Percentiles rank a stretch among this genome's conserved stretches.
Evolutionary conservation across 2,329 filamentous ascomycete genomes (phyloP).

Genomic region (Fusarium domesticum): DNA sequence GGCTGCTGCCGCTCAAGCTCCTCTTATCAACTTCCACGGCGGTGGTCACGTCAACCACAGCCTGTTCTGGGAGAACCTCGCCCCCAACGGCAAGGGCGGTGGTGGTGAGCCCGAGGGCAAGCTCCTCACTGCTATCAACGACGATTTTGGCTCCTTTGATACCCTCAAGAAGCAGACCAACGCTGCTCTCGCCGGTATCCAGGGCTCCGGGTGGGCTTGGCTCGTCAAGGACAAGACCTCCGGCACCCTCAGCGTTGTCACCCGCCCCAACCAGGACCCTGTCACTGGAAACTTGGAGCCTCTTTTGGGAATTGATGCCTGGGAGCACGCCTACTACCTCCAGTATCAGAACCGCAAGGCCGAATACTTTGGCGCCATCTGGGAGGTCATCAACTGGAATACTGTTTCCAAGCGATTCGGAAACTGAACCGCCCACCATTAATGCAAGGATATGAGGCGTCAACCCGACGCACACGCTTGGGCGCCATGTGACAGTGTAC

Average conservation of each 20-base stretch:
- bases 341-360: constrained; percentile 97
- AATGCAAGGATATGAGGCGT: not conserved
- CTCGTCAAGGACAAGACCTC: constrained; percentile 68
- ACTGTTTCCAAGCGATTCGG: constrained; percentile 74
- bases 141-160: constrained; percentile 65
- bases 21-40: constrained; percentile 72
- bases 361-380: constrained; percentile 90
- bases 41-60: constrained; percentile 86
- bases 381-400: constrained; percentile 97
- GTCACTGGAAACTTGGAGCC: constrained; percentile 80
- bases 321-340: constrained; percentile 95
- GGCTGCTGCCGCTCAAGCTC: constrained; percentile 49
- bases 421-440: too few species aligned
- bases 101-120: constrained; percentile 60
- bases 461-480: not conserved
- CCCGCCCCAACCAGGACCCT: constrained; percentile 84
- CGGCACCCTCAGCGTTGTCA: constrained; percentile 61
- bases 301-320: constrained; percentile 85
- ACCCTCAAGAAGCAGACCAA: constrained; percentile 66
- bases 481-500: not conserved
- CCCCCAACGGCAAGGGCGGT: constrained; percentile 60
- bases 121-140: constrained; percentile 62
- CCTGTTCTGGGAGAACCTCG: constrained; percentile 81
- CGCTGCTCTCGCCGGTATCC: constrained; percentile 67
- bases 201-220: constrained; percentile 91